Percentiles rank a stretch among this genome's conserved stretches.
Evolutionary conservation across 192 early-diverging fungal genomes (phyloP).

Genomic region (Gryganskiella cystojenkinii): DNA sequence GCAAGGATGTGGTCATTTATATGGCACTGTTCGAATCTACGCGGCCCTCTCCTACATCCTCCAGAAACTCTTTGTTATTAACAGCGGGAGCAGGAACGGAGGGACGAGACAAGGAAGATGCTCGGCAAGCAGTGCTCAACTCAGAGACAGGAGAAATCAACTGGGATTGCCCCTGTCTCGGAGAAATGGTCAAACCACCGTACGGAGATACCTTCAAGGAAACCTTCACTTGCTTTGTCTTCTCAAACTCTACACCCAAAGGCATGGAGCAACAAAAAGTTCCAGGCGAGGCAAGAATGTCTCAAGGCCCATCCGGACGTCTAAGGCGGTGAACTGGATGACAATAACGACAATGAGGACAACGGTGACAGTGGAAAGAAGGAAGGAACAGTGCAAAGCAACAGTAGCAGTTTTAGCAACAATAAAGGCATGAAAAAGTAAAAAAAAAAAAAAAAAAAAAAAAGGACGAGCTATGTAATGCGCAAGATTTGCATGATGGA

Average conservation of each 20-base stretch:
- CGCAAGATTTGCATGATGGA: too few relatives aligned
- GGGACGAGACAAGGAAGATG: too few relatives aligned
- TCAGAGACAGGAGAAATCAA: constrained; percentile 92
- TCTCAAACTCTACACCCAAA: constrained; percentile 92
- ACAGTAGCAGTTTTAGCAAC: background rate
- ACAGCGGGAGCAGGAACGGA: background rate
- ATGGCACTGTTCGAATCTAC: constrained; percentile 38
- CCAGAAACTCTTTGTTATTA: constrained; percentile 5
- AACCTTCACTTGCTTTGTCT: constrained; percentile 98
- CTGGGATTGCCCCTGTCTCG: constrained; percentile 97
- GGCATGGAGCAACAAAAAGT: constrained; percentile 95
- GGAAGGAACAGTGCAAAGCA: background rate
- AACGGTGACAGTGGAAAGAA: constrained; percentile 53
- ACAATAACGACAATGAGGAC: constrained; percentile 55
- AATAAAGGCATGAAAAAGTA: too few relatives aligned
- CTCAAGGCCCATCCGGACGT: constrained; percentile 90
- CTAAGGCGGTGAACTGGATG: constrained; percentile 72
- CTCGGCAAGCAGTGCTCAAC: constrained; percentile 71
- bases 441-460: too few relatives aligned
- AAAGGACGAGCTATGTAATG: too few relatives aligned
- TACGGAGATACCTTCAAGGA: constrained; percentile 97
- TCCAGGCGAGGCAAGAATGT: constrained; percentile 94
- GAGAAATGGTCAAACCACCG: constrained; percentile 93
- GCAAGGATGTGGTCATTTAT: constrained; percentile 55
- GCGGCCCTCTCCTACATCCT: constrained; percentile 10